Percentiles rank a stretch among this genome's conserved stretches.
phyloP scores from a whole-genome alignment of 768 basidiomycete species.

The Agrocybe praecox region DNA sequence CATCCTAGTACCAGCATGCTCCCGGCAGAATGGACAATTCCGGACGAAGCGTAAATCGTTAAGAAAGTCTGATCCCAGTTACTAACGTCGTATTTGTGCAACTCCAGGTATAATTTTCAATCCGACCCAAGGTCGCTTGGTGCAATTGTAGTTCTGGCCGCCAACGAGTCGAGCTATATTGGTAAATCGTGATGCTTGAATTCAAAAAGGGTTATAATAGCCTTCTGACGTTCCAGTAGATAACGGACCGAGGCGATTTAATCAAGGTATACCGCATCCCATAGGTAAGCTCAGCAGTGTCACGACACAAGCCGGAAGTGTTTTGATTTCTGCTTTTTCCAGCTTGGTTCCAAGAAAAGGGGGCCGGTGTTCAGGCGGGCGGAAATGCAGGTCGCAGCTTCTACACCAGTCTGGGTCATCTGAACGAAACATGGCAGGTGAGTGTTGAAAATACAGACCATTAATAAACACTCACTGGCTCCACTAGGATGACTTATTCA shows the following conservation, averaged over 20 bases:
- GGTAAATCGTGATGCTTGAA: slow-evolving; percentile 34
- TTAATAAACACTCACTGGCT: neutral
- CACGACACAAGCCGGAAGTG: neutral
- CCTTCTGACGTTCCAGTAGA: slow-evolving; percentile 30
- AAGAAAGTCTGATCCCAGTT: neutral
- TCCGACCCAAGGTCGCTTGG: slow-evolving; percentile 69
- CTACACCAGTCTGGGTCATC: slow-evolving; percentile 82
- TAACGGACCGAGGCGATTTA: slow-evolving; percentile 48
- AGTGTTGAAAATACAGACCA: slow-evolving; percentile 16
- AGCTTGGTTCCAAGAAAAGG: slow-evolving; percentile 87
- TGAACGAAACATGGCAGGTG: slow-evolving; percentile 78
- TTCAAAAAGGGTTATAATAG: neutral
- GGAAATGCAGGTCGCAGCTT: slow-evolving; percentile 72
- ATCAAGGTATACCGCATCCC: slow-evolving; percentile 79
- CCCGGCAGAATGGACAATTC: slow-evolving; percentile 51
- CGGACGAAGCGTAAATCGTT: slow-evolving; percentile 59
- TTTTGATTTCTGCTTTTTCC: neutral
- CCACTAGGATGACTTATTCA: slow-evolving; percentile 63
- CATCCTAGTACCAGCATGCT: slow-evolving; percentile 66
- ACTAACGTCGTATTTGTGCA: no score
- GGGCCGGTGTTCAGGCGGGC: slow-evolving; percentile 59
- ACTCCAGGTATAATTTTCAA: slow-evolving; percentile 66
- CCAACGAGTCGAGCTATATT: slow-evolving; percentile 64
- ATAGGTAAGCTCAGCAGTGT: slow-evolving; percentile 47
- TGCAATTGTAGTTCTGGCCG: slow-evolving; percentile 62